phyloP scores from a whole-genome alignment of 495 filamentous ascomycete genomes.

The Ramalina intermedia region DNA sequence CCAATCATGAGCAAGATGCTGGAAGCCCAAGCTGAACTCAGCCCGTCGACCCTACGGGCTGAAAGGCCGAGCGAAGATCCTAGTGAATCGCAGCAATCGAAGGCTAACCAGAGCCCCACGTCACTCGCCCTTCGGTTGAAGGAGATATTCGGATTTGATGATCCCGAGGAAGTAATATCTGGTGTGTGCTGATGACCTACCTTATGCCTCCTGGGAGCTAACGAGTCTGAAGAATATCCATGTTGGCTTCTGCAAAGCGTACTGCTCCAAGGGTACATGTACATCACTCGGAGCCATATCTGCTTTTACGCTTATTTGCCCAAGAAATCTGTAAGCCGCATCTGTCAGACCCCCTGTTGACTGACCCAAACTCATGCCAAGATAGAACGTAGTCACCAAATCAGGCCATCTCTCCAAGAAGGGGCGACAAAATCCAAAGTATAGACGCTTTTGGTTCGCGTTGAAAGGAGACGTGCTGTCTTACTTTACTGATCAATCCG shows the following conservation, averaged over 20 bases:
- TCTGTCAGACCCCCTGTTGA: not conserved
- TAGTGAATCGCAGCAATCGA: constrained; percentile 13
- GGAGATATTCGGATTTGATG: constrained; percentile 80
- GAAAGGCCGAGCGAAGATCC: constrained; percentile 1
- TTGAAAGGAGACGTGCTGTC: constrained; percentile 87
- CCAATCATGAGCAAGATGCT: constrained; percentile 73
- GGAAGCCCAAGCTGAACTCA: constrained; percentile 59
- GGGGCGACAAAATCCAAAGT: constrained; percentile 77
- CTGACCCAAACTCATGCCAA: constrained; percentile 15
- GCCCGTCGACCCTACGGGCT: constrained; percentile 15
- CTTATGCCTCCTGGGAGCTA: not conserved
- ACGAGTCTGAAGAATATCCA: constrained; percentile 55
- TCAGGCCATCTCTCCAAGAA: constrained; percentile 84
- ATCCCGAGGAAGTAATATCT: constrained; percentile 70
- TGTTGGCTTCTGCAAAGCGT: constrained; percentile 91
- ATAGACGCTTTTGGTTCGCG: constrained; percentile 92
- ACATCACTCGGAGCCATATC: constrained; percentile 84
- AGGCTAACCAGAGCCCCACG: constrained; percentile 8
- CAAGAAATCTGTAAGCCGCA: constrained; percentile 56
- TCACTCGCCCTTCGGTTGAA: constrained; percentile 56
- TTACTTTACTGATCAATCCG: constrained; percentile 75
- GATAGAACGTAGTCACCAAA: constrained; percentile 59
- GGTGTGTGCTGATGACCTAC: constrained; percentile 28
- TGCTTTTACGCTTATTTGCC: constrained; percentile 96
- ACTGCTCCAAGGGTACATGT: constrained; percentile 88